Evolutionary conservation across 176 grass and related monocot genomes (phyloP).

Genomic region (Poa annua): DNA sequence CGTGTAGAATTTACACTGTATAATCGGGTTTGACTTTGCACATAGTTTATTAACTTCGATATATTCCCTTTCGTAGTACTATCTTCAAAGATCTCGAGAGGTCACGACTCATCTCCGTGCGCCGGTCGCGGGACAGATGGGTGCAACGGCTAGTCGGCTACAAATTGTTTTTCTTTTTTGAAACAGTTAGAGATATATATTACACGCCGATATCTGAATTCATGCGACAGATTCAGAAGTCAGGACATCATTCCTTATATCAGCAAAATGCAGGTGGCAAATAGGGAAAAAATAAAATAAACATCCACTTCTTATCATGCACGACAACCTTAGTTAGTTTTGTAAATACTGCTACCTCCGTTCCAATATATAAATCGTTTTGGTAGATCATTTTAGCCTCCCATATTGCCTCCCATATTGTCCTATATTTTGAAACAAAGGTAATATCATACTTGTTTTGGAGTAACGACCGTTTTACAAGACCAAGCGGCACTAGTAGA

Average conservation of each 20-base stretch:
- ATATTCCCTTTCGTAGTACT: neutral
- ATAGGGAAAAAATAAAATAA: too few relatives aligned
- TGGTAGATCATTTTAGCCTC: too few relatives aligned
- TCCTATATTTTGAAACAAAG: too few relatives aligned
- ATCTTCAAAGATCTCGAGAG: slow-evolving; percentile 8
- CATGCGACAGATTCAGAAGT: neutral
- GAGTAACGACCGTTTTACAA: neutral
- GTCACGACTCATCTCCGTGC: neutral
- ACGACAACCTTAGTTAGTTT: neutral
- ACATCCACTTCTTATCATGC: neutral
- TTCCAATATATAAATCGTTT: too few relatives aligned
- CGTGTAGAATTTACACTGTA: neutral
- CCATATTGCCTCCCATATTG: too few relatives aligned
- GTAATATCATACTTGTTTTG: neutral
- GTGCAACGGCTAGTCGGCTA: neutral
- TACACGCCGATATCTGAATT: neutral
- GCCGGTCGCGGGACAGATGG: too few relatives aligned
- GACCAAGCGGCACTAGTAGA: too few relatives aligned
- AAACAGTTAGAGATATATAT: neutral
- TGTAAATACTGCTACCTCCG: neutral
- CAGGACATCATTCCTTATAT: neutral
- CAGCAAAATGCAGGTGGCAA: neutral
- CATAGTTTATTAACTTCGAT: slow-evolving; percentile 17
- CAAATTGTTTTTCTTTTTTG: neutral
- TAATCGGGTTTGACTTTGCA: neutral